Percentiles rank a stretch among this genome's conserved stretches.
Evolutionary conservation across 140 eudicot genomes (phyloP).

Genomic region (Erigeron philadelphicus): DNA sequence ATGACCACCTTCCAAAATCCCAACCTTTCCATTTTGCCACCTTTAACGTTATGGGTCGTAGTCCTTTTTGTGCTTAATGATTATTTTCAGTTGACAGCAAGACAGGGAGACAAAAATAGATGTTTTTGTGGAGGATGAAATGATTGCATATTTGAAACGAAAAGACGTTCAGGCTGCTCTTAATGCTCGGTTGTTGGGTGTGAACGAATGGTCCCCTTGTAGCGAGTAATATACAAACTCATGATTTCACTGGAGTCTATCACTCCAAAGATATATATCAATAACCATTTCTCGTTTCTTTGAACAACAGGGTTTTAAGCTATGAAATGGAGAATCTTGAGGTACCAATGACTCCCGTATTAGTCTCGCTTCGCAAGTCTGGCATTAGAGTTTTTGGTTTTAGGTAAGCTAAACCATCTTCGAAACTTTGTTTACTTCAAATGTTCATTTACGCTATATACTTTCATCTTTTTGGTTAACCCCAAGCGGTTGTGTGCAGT

Average conservation of each 20-base stretch:
- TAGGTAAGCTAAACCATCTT: slow-evolving; percentile 34
- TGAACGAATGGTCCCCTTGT: slow-evolving; percentile 48
- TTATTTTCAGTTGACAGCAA: slow-evolving; percentile 32
- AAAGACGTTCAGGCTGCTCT: slow-evolving; percentile 66
- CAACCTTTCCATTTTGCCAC: background rate
- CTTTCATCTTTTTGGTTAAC: too few relatives aligned
- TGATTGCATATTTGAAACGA: slow-evolving; percentile 52
- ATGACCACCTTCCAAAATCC: too few relatives aligned
- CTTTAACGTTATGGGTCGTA: background rate
- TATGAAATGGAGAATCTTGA: slow-evolving; percentile 48
- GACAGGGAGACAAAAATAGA: slow-evolving; percentile 40
- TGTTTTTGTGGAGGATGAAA: slow-evolving; percentile 69
- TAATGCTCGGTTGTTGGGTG: slow-evolving; percentile 59
- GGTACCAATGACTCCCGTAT: slow-evolving; percentile 43
- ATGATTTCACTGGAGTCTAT: slow-evolving; percentile 1
- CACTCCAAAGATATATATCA: background rate
- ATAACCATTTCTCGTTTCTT: background rate
- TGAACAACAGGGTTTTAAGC: slow-evolving; percentile 38
- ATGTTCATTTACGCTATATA: too few relatives aligned
- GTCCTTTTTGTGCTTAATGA: slow-evolving; percentile 6
- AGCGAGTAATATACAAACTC: slow-evolving; percentile 40
- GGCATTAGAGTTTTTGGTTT: slow-evolving; percentile 58
- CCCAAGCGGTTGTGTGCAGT: too few relatives aligned
- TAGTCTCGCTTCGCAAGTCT: slow-evolving; percentile 50
- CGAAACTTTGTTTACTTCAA: background rate